These are phyloP conservation scores for Pyrenophora seminiperda DNA, from an alignment of 2,329 filamentous ascomycete species.

Conservation along the genomic window DNA sequence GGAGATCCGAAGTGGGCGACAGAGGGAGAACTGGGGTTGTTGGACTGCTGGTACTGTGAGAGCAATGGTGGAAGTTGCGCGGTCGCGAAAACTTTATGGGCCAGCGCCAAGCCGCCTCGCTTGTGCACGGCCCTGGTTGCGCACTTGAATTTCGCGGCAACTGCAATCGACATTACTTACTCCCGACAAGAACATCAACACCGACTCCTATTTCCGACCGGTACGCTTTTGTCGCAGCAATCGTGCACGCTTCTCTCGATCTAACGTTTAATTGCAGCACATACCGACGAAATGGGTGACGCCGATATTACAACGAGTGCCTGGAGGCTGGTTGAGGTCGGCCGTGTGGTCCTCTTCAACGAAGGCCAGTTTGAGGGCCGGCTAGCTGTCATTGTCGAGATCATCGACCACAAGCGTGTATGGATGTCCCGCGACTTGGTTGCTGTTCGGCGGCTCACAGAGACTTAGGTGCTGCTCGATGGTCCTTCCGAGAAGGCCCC, in stretches of 20 bases:
- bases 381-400: slow-evolving; percentile 95
- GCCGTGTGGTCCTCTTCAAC: slow-evolving; percentile 93
- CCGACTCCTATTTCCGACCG: slow-evolving; percentile 47
- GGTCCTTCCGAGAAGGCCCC: slow-evolving; percentile 81
- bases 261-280: slow-evolving; percentile 41
- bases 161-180: slow-evolving; percentile 25
- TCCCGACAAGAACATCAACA: slow-evolving; percentile 39
- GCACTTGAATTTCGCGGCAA: slow-evolving; percentile 22
- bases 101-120: slow-evolving; percentile 19
- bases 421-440: slow-evolving; percentile 54
- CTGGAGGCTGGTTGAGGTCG: slow-evolving; percentile 96
- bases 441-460: slow-evolving; percentile 38
- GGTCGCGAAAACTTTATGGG: slow-evolving; percentile 22
- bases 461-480: slow-evolving; percentile 85
- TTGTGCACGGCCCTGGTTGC: slow-evolving; percentile 14
- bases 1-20: background rate
- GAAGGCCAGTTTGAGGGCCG: slow-evolving; percentile 80
- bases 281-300: slow-evolving; percentile 54
- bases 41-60: slow-evolving; percentile 1
- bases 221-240: slow-evolving; percentile 42
- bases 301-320: slow-evolving; percentile 54
- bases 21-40: background rate
- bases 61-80: slow-evolving; percentile 12
- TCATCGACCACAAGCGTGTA: slow-evolving; percentile 99
- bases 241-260: slow-evolving; percentile 24